phyloP scores from a whole-genome alignment of 75 land plant species.

The Cunninghamia lanceolata region DNA sequence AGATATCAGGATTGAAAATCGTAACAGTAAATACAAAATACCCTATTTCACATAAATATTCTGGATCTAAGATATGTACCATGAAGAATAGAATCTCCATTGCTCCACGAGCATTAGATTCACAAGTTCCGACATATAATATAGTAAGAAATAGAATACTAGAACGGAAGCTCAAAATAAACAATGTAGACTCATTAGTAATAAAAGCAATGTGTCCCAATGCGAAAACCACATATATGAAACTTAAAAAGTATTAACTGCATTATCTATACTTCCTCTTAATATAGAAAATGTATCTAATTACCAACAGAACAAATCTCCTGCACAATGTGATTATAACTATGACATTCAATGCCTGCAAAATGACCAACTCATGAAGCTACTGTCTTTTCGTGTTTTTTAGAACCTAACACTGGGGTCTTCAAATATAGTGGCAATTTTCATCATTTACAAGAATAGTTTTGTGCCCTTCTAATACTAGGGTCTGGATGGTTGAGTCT shows the following conservation, averaged over 20 bases:
- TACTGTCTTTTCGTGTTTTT: neutral
- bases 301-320: neutral
- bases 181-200: too few relatives aligned
- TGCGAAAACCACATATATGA: neutral
- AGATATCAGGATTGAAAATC: neutral
- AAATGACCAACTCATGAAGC: neutral
- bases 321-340: neutral
- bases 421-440: neutral
- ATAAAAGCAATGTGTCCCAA: neutral
- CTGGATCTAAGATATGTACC: neutral
- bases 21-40: neutral
- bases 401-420: neutral
- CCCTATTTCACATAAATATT: neutral
- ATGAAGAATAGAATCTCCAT: neutral
- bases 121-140: neutral
- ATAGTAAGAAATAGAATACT: too few relatives aligned
- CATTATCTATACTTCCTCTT: neutral
- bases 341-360: neutral
- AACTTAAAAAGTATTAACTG: neutral
- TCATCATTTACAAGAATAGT: neutral
- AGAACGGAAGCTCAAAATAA: too few relatives aligned
- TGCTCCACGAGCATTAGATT: neutral
- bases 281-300: neutral
- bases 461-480: neutral
- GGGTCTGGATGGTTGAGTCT: neutral